Evolutionary conservation across 2,329 filamentous ascomycete species (phyloP).

Genomic region (Venturia effusa): DNA sequence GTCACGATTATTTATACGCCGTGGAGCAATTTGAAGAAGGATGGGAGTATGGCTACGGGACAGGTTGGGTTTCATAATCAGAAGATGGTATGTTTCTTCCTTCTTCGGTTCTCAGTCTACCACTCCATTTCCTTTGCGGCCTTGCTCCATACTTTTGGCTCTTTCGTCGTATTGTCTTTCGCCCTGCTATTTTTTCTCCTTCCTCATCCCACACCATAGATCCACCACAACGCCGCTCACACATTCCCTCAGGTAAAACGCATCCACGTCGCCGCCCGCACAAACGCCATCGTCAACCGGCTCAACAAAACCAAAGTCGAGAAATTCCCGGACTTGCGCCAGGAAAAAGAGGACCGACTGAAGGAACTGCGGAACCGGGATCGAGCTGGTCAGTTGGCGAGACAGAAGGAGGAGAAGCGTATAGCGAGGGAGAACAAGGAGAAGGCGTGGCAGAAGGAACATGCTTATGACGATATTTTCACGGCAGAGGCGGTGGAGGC

Average conservation of each 20-base stretch:
- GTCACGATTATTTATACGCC: conserved; percentile 94
- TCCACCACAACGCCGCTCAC: not conserved
- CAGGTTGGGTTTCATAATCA: conserved; percentile 92
- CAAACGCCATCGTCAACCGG: conserved; percentile 91
- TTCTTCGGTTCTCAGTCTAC: not conserved
- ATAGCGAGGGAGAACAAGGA: conserved; percentile 72
- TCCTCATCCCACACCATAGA: too few relatives aligned
- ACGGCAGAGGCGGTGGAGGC: conserved; percentile 66
- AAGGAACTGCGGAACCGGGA: conserved; percentile 64
- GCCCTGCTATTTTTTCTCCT: not conserved
- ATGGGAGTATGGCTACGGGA: conserved; percentile 87
- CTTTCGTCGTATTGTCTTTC: not conserved
- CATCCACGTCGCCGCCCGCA: conserved; percentile 65
- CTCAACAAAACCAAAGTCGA: conserved; percentile 94
- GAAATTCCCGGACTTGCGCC: conserved; percentile 70
- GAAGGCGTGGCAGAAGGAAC: conserved; percentile 91
- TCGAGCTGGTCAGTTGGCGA: conserved; percentile 47
- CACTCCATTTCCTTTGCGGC: not conserved
- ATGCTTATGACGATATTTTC: conserved; percentile 91
- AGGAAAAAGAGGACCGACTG: conserved; percentile 69
- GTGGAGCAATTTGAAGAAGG: conserved; percentile 92
- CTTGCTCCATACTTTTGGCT: conserved; percentile 18
- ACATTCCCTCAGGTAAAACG: conserved; percentile 56
- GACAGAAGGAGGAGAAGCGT: conserved; percentile 68
- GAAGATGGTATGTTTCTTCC: conserved; percentile 43